phyloP scores from a whole-genome alignment of 2,329 filamentous ascomycete species.

The Aurifilum marmelostoma region DNA sequence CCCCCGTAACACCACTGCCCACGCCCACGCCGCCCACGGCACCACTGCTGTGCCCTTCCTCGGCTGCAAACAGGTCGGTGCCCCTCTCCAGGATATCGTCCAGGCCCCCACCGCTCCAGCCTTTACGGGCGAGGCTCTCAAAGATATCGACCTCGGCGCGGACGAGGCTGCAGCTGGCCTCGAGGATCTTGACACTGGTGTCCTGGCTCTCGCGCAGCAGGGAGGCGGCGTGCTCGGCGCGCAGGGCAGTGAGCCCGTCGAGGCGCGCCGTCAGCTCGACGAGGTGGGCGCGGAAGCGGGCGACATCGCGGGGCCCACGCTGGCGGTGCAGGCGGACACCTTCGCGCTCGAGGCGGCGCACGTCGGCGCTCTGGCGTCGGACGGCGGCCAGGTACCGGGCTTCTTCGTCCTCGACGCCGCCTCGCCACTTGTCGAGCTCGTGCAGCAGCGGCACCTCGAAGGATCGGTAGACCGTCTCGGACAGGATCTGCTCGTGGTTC shows the following conservation, averaged over 20 bases:
- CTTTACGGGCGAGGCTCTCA: constrained; percentile 67
- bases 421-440: constrained; percentile 68
- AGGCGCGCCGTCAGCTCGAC: constrained; percentile 65
- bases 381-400: constrained; percentile 61
- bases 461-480: constrained; percentile 68
- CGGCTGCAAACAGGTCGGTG: constrained; percentile 58
- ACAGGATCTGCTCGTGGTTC: constrained; percentile 72
- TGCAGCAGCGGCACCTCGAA: constrained; percentile 73
- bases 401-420: constrained; percentile 67
- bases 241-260: constrained; percentile 64
- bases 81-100: constrained; percentile 69
- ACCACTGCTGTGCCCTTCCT: constrained; percentile 34
- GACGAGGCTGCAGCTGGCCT: constrained; percentile 67
- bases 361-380: constrained; percentile 60
- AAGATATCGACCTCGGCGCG: constrained; percentile 72
- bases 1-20: constrained; percentile 39
- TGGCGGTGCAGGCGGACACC: constrained; percentile 63
- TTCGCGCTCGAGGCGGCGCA: constrained; percentile 66
- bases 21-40: constrained; percentile 35
- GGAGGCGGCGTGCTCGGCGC: constrained; percentile 62
- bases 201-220: constrained; percentile 67
- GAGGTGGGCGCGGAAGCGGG: constrained; percentile 63
- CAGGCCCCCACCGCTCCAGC: constrained; percentile 68
- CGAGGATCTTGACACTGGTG: constrained; percentile 63
- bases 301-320: constrained; percentile 63